phyloP scores from a whole-genome alignment of 2,329 filamentous ascomycete species.

The Trichoderma gracile region DNA sequence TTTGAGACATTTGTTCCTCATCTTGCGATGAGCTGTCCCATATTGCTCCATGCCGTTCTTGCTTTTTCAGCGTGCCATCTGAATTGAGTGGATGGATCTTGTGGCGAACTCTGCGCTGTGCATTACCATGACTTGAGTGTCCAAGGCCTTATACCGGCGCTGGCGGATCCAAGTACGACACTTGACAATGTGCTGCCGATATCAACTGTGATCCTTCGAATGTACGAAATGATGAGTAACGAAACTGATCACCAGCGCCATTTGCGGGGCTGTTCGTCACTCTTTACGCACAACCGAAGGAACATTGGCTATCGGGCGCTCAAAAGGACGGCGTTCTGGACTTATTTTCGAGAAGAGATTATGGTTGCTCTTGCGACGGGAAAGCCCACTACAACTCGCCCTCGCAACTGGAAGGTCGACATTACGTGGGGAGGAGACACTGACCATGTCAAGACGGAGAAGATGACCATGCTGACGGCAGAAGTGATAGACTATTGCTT shows the following conservation, averaged over 20 bases:
- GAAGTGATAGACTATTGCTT: conserved; percentile 14
- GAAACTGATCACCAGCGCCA: conserved; percentile 9
- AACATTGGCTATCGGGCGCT: conserved; percentile 11
- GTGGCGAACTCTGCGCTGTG: not conserved
- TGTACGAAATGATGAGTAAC: conserved; percentile 14
- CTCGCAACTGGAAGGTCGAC: conserved; percentile 8
- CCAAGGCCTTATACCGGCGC: conserved; percentile 3
- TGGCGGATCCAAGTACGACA: not conserved
- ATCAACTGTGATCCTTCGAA: conserved; percentile 1
- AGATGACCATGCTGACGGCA: conserved; percentile 11
- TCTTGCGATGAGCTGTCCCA: conserved; percentile 9
- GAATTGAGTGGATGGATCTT: not conserved
- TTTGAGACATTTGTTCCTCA: conserved; percentile 5
- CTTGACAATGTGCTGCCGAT: conserved; percentile 5
- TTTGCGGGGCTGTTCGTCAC: not conserved
- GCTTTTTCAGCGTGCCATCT: conserved; percentile 6
- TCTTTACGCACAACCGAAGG: conserved; percentile 5
- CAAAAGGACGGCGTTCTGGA: conserved; percentile 7
- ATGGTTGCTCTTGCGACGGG: conserved; percentile 8
- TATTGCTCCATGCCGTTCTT: not conserved
- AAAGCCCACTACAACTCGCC: not conserved
- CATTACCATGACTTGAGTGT: conserved; percentile 2
- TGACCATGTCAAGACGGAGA: conserved; percentile 1
- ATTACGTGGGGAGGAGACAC: conserved; percentile 12
- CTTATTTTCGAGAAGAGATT: not conserved